Evolutionary conservation across 148 eudicot genomes (phyloP).

Genomic region (Rhododendron vialii): DNA sequence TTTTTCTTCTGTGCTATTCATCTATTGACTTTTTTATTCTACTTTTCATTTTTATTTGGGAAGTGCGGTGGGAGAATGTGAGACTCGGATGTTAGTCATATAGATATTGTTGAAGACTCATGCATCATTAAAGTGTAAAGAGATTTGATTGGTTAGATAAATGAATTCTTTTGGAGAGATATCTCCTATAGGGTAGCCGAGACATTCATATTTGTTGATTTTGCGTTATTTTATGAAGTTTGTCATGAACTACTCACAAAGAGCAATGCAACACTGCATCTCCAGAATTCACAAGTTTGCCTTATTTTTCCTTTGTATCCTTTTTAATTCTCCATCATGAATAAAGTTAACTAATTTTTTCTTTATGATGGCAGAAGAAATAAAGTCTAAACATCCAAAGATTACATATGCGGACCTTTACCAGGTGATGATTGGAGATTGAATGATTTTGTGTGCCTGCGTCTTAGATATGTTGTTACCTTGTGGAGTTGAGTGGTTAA

Average conservation of each 20-base stretch:
- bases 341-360: neutral
- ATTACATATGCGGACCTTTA: constrained; percentile 94
- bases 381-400: constrained; percentile 78
- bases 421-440: constrained; percentile 53
- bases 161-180: neutral
- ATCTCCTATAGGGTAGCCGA: neutral
- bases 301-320: neutral
- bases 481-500: neutral
- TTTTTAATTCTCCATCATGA: neutral
- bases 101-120: neutral
- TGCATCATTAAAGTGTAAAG: neutral
- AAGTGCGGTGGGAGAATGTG: neutral
- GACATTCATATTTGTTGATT: constrained; percentile 1
- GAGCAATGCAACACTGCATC: neutral
- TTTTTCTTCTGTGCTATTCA: neutral
- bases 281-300: neutral
- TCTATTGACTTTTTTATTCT: neutral
- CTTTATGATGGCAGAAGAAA: constrained; percentile 65
- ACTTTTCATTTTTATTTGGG: neutral
- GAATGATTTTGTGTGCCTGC: neutral
- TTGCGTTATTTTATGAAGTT: neutral
- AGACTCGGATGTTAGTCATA: neutral
- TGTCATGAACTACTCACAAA: neutral
- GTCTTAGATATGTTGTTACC: neutral
- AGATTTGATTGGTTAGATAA: neutral